Evolutionary conservation across 768 basidiomycete genomes (phyloP).

Genomic region (Auriscalpium orientale): DNA sequence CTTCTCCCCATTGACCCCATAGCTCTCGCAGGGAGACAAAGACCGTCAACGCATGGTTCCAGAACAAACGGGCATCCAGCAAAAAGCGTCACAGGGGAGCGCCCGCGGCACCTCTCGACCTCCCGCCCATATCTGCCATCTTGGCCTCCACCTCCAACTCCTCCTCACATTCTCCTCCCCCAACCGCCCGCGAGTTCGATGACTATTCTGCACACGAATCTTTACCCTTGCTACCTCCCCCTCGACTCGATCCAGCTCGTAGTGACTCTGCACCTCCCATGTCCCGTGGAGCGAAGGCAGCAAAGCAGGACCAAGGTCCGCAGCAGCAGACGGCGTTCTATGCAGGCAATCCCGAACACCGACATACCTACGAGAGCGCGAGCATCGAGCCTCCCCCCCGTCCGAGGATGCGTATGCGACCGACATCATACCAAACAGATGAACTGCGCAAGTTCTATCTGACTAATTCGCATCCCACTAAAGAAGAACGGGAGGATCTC

Average conservation of each 20-base stretch:
- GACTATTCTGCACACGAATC: conserved; percentile 43
- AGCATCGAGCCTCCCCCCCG: conserved; percentile 31
- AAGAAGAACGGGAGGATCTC: conserved; percentile 58
- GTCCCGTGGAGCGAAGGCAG: neutral
- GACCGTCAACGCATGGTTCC: conserved; percentile 83
- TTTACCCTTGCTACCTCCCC: conserved; percentile 18
- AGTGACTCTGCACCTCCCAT: conserved; percentile 21
- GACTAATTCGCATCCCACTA: conserved; percentile 56
- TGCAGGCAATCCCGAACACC: conserved; percentile 40
- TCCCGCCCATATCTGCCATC: conserved; percentile 27
- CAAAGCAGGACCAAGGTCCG: conserved; percentile 23
- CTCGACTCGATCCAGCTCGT: conserved; percentile 13
- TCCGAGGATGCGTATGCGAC: conserved; percentile 58
- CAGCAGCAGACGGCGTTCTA: conserved; percentile 34
- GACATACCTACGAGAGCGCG: conserved; percentile 41
- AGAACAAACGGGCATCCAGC: conserved; percentile 77
- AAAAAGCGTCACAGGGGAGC: conserved; percentile 49
- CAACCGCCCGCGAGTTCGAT: conserved; percentile 31
- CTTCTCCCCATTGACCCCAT: conserved; percentile 3
- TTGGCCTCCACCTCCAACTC: conserved; percentile 31
- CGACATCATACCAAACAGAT: conserved; percentile 57
- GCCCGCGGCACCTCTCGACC: conserved; percentile 20
- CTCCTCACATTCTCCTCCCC: conserved; percentile 20
- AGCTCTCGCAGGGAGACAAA: conserved; percentile 59
- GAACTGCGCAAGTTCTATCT: conserved; percentile 62